Base-by-base conservation (phyloP, 352 stramenopile species). In the Phytophthora ohioensis region DNA sequence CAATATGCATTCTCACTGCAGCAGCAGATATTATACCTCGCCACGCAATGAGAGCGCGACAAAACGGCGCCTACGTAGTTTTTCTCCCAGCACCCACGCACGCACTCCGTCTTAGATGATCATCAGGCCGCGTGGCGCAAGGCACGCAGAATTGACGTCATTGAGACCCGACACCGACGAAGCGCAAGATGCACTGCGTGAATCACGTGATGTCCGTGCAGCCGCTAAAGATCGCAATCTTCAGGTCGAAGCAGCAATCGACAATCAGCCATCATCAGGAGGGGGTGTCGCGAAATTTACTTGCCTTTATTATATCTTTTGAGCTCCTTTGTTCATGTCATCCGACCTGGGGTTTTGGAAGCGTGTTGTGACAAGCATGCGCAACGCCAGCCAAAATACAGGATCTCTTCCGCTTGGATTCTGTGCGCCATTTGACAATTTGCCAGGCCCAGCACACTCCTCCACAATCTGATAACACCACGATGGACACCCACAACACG, bases 401-500 rank as follows among this genome's bases (percentile, higher is more conserved):
- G 12, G 35, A 59, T 13, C 12, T 41, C 49, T 74, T 64, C 52
- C 39, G 54, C 53, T 74, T 66, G 53, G 46, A 41, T 58, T 54
- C 21, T 27, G 21, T 27, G 21, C 13, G 21, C 66, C 67, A 75
- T 21, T 75, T 46, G 13, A 49, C 61, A 71, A 75, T 71, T 63
- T 65, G 43, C 61, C 46, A 35, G 12, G 0, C 51, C 30, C 6
- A 0, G 8, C 60, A 7, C 53, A 70, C 53, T 27, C 21, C n/a
- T 39, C 13, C 15, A 27, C 21, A 27, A 27, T 27, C 21, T 27
- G 21, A 27, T 27, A 27, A 27, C 1, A 27, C 1, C 21, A 27
- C 21, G 21, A 27, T 27, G 21, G 21, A 27, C 21, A 27, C 52
- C 13, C 13, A 9, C 4, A 91, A 90, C 78, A 90, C 84, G 30